Evolutionary conservation across 2,329 filamentous ascomycete genomes (phyloP), one percentile per base, ranked within the genome.

Genomic region (Epicoccum nigrum): DNA sequence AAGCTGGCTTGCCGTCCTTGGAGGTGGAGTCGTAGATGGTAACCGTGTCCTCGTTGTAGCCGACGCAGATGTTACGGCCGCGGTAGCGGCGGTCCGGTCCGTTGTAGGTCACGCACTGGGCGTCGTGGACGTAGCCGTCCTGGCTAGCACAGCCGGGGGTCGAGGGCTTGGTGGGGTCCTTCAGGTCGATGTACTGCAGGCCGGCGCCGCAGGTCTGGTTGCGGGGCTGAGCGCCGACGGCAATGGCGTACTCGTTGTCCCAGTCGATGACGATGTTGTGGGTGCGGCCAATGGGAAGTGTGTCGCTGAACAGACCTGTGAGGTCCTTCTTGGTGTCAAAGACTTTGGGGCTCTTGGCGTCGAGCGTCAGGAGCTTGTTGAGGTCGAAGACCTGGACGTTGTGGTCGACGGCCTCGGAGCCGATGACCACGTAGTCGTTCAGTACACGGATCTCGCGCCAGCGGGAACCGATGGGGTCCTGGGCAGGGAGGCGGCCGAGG

Each of bases 91-190:
- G 66, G 56, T 83, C 76, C 0, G 81, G 81, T 0, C 81, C 81
- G 7, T 74, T 76, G 71, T 82, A 82, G 32, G 78, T 77, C 7
- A 85, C 70, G 64, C 82, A 85, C 68, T 86, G 82, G 2, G 83
- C 82, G 59, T 85, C 83, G 64, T 85, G 83, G 4, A 84, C 81
- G 63, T 85, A 85, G 45, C 82, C 82, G 63, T 84, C 82, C 30
- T 77, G 65, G 32, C 74, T 70, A 7, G 79, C 78, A 60, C 64
- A 85, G 15, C 82, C 83, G 8, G 80, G 79, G 3, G 75, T 77
- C 15, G 71, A 77, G 7, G 82, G 79, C 60, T 82, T 83, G 32
- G 74, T 67, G 16, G 81, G 76, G 59, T 84, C 77, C 17, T 73
- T 74, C n/a, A 85, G 70, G 64, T 85, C 80, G 50, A 85, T 79